Percentiles rank a stretch among this genome's conserved stretches.
Evolutionary conservation across 108 stramenopile species (phyloP).

Genomic region (Conticribra weissflogii): DNA sequence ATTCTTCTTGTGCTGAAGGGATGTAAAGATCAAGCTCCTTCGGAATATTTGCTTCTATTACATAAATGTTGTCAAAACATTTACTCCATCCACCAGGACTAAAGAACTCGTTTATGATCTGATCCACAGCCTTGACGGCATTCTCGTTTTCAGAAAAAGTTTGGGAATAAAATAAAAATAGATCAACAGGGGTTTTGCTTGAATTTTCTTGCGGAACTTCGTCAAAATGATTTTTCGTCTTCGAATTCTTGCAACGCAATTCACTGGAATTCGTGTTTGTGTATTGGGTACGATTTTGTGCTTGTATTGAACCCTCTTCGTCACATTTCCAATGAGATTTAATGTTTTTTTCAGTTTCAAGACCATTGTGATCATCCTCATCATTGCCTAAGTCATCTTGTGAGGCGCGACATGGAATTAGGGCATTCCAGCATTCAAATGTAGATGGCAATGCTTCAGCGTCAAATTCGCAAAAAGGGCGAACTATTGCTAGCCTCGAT

Average conservation of each 20-base stretch:
- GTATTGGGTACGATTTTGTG: slow-evolving; percentile 18
- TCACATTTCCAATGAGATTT: slow-evolving; percentile 35
- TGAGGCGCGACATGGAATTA: slow-evolving; percentile 55
- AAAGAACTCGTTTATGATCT: slow-evolving; percentile 36
- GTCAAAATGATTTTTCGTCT: slow-evolving; percentile 26
- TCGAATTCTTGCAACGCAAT: slow-evolving; percentile 14
- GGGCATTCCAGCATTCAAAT: slow-evolving; percentile 56
- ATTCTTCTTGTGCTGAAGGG: slow-evolving; percentile 32
- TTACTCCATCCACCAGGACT: slow-evolving; percentile 42
- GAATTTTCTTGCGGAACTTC: slow-evolving; percentile 27
- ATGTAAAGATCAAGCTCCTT: slow-evolving; percentile 37
- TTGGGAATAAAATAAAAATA: slow-evolving; percentile 44
- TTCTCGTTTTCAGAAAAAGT: slow-evolving; percentile 24
- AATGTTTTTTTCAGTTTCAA: slow-evolving; percentile 8
- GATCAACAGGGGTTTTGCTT: slow-evolving; percentile 22
- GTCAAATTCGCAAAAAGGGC: slow-evolving; percentile 64
- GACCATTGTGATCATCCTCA: slow-evolving; percentile 25
- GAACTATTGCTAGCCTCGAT: slow-evolving; percentile 45
- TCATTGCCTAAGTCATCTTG: slow-evolving; percentile 47
- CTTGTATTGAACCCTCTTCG: slow-evolving; percentile 2
- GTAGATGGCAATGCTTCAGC: slow-evolving; percentile 49
- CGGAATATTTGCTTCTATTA: no score
- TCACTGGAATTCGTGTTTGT: slow-evolving; percentile 13
- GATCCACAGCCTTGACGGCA: slow-evolving; percentile 28
- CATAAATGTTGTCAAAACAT: slow-evolving; percentile 44